phyloP scores from a whole-genome alignment of 805 yeast genomes.

The Cyberlindnera euphorbiae region DNA sequence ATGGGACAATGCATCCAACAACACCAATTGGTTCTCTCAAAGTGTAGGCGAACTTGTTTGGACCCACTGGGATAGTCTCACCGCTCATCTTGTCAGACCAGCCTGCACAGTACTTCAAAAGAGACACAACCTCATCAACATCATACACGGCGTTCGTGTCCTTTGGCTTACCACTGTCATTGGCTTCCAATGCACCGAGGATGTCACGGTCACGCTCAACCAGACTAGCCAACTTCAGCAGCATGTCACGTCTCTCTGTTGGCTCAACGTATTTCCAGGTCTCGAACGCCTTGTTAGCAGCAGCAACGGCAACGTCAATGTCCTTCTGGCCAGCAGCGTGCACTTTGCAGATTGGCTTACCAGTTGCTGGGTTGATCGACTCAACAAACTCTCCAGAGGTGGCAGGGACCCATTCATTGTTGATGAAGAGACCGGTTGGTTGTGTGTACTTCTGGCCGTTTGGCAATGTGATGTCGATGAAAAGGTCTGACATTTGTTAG shows the following conservation, averaged over 20 bases:
- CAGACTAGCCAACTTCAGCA: slow-evolving; percentile 46
- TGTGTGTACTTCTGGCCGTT: slow-evolving; percentile 63
- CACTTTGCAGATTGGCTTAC: slow-evolving; percentile 44
- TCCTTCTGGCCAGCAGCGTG: slow-evolving; percentile 48
- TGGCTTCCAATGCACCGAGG: slow-evolving; percentile 52
- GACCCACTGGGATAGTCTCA: slow-evolving; percentile 53
- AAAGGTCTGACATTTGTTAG: slow-evolving; percentile 22
- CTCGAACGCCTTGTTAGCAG: slow-evolving; percentile 47
- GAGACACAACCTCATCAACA: slow-evolving; percentile 50
- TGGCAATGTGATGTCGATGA: slow-evolving; percentile 46
- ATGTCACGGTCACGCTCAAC: slow-evolving; percentile 44
- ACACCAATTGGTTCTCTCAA: slow-evolving; percentile 51
- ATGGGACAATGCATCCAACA: slow-evolving; percentile 48
- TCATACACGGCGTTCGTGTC: slow-evolving; percentile 52
- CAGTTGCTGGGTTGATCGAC: slow-evolving; percentile 48
- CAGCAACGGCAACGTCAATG: slow-evolving; percentile 48
- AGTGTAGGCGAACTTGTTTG: slow-evolving; percentile 49
- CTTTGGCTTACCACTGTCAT: slow-evolving; percentile 56
- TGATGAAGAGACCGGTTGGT: slow-evolving; percentile 74
- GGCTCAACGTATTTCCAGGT: slow-evolving; percentile 47
- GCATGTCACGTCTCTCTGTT: slow-evolving; percentile 38
- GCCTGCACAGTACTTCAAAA: slow-evolving; percentile 66
- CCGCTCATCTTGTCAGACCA: slow-evolving; percentile 71
- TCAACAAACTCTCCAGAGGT: slow-evolving; percentile 37
- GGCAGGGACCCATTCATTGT: slow-evolving; percentile 63